Evolutionary conservation across 495 filamentous ascomycete species (phyloP).

Genomic region (Trichoderma gamsii): DNA sequence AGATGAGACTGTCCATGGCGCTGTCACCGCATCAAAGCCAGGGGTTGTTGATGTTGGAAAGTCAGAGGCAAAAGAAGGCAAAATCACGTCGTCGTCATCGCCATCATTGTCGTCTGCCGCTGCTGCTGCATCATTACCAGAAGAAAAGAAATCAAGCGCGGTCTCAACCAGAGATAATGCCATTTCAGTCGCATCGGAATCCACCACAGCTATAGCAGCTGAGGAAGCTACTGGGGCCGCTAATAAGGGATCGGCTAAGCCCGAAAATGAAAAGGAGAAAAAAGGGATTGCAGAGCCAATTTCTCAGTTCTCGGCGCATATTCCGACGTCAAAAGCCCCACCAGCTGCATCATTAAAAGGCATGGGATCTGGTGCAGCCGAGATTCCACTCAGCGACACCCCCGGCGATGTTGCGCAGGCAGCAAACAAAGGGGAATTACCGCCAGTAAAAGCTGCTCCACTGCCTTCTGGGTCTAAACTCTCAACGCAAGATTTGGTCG

Average conservation of each 20-base stretch:
- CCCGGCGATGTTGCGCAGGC: constrained; percentile 10
- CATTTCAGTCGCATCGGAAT: background rate
- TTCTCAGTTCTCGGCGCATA: constrained; percentile 28
- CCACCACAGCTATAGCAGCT: constrained; percentile 1
- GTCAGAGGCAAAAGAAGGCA: background rate
- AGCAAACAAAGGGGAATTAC: constrained; percentile 8
- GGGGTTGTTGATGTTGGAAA: constrained; percentile 11
- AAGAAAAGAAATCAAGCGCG: constrained; percentile 12
- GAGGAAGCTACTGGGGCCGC: constrained; percentile 15
- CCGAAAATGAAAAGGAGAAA: constrained; percentile 15
- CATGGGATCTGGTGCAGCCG: constrained; percentile 13
- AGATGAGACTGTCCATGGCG: constrained; percentile 41
- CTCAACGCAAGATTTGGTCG: constrained; percentile 38
- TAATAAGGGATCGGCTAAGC: constrained; percentile 11
- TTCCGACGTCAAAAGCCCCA: constrained; percentile 13
- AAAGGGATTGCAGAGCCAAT: constrained; percentile 21
- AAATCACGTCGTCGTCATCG: background rate
- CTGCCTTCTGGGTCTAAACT: constrained; percentile 44
- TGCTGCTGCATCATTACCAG: background rate
- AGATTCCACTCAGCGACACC: background rate
- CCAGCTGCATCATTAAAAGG: constrained; percentile 9
- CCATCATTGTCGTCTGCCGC: background rate
- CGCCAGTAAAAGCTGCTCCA: constrained; percentile 17
- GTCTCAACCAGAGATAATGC: constrained; percentile 3
- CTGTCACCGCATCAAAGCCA: background rate